Conservation (phyloP, 805 yeast genomes). For the Candida caryicola region DNA sequence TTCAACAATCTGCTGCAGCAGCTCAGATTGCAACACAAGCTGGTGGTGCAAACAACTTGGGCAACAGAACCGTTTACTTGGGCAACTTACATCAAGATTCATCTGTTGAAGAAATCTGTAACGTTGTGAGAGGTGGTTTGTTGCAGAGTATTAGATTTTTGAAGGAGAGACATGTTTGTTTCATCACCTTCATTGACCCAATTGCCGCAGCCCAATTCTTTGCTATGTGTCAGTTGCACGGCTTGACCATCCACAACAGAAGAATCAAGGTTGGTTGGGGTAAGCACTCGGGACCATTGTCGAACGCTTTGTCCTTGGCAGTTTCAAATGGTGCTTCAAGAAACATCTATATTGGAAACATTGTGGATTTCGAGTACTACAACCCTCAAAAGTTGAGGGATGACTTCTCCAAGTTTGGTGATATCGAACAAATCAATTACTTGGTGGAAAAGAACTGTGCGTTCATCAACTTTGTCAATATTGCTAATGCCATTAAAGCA, state of each 20-base stretch:
- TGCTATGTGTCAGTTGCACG: slow-evolving; percentile 90
- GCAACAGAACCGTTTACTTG: slow-evolving; percentile 88
- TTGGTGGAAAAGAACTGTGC: slow-evolving; percentile 83
- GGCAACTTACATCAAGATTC: slow-evolving; percentile 89
- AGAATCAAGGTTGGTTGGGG: slow-evolving; percentile 97
- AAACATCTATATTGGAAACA: slow-evolving; percentile 82
- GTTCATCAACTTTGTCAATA: slow-evolving; percentile 86
- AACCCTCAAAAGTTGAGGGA: slow-evolving; percentile 59
- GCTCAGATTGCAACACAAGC: slow-evolving; percentile 96
- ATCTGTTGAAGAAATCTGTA: slow-evolving; percentile 89
- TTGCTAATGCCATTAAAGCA: slow-evolving; percentile 87
- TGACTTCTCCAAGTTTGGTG: slow-evolving; percentile 83
- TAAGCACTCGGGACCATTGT: slow-evolving; percentile 88
- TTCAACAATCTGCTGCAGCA: slow-evolving; percentile 94
- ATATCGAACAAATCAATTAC: slow-evolving; percentile 91
- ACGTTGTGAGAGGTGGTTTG: slow-evolving; percentile 92
- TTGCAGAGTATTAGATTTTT: slow-evolving; percentile 79
- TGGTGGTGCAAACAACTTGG: slow-evolving; percentile 88
- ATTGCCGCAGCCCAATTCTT: slow-evolving; percentile 97
- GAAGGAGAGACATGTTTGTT: slow-evolving; percentile 85
- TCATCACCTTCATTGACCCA: slow-evolving; percentile 93
- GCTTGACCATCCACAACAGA: slow-evolving; percentile 79
- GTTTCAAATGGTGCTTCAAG: slow-evolving; percentile 93
- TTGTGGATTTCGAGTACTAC: slow-evolving; percentile 49
- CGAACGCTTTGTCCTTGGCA: slow-evolving; percentile 82